Base-by-base conservation (phyloP, 2,329 filamentous ascomycete species). In the Cercospora sp. region DNA sequence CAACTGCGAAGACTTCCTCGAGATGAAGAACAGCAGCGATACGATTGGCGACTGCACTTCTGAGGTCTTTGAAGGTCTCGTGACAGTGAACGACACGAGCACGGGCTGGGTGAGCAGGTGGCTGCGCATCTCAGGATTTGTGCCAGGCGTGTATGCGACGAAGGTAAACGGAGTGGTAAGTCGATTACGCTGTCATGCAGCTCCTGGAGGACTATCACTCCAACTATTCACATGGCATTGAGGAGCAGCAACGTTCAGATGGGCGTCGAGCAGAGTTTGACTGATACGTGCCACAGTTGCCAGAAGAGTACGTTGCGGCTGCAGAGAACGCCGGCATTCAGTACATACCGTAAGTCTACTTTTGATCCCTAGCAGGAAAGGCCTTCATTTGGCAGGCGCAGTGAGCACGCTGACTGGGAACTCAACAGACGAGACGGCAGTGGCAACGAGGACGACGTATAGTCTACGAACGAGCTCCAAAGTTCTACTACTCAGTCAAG, bases 71-170 rank as follows among this genome's bases (percentile, higher is more conserved):
- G 26, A 99, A 80, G 95, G 95, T 59, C 82, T 97, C 72, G 92
- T 98, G 78, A 89, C 92, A 48, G 86, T 98, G 42, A 88, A 90
- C 59, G 90, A 97, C 78, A 94, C 94, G n/a, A 82, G 83, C 53
- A 87, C 85, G 73, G 96, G 92, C 76, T 99, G 95, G 95, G 92
- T 98, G 60, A 94, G 94, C n/a, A 92, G 92, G 78, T 98, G 94
- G 91, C 93, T 98, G 84, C 88, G 95, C 8, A 82, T 99, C 68
- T 92, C 97, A 78, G 88, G 88, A 65, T 98, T 96, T 79, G 90
- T 95, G 63, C 87, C 89, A 16, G 95, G 95, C 64, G 89, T 96
- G 67, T 99, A 99, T 82, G 95, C 95, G 18, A 91, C 93, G 65
- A 97, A 98, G 83, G 95, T 99, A 26, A 93, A 91, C 33, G 95